phyloP scores from a whole-genome alignment of 1,284 basidiomycete species.

The Boletus subluridellus region DNA sequence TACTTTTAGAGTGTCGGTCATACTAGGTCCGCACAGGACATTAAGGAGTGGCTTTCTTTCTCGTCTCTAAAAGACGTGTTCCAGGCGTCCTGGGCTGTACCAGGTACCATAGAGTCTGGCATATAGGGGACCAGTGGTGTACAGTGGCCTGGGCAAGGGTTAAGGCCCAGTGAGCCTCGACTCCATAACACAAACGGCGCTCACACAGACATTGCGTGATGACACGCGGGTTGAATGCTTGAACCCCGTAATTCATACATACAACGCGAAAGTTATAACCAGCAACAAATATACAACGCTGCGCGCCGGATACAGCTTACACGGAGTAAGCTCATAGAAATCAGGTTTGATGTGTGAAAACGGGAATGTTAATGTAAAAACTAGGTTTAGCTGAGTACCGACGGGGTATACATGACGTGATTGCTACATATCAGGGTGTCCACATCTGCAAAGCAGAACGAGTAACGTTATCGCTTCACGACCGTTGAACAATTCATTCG shows the following conservation, averaged over 20 bases:
- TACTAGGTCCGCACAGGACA: no score
- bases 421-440: neutral
- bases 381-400: no score
- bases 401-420: no score
- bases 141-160: neutral
- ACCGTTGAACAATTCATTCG: no score
- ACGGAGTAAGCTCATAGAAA: neutral
- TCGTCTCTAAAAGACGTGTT: neutral
- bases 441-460: no score
- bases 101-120: neutral
- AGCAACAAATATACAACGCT: neutral
- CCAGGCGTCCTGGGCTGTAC: neutral
- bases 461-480: no score
- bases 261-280: neutral
- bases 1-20: no score
- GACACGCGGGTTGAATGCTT: neutral
- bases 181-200: neutral
- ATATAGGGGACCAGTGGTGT: neutral
- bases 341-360: neutral
- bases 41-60: neutral
- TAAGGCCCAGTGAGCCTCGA: neutral
- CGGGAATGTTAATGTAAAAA: neutral
- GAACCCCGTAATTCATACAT: neutral
- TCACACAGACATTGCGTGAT: neutral
- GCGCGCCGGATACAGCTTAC: neutral